Percentiles rank a stretch among this genome's conserved stretches.
These are phyloP conservation scores for Zygosaccharomyces bailii DNA, from an alignment of 805 yeast genomes.

Conservation along the genomic window DNA sequence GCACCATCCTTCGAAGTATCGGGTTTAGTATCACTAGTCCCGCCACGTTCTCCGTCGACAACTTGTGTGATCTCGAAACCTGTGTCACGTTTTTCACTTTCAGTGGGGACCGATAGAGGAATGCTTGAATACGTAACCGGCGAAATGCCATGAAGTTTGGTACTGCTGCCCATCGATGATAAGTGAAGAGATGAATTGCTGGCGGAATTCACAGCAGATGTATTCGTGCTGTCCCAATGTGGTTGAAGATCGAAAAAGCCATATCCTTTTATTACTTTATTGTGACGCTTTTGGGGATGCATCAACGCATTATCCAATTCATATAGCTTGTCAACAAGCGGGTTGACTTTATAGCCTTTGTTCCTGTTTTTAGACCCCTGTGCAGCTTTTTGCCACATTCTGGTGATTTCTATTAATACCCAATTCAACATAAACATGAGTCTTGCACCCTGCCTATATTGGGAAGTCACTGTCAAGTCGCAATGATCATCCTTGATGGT, in stretches of 20 bases:
- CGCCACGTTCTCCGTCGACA: conserved; percentile 16
- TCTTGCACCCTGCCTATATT: conserved; percentile 80
- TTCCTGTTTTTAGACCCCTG: conserved; percentile 11
- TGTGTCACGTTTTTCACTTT: conserved; percentile 28
- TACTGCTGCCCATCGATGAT: conserved; percentile 17
- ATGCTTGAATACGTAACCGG: conserved; percentile 19
- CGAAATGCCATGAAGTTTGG: conserved; percentile 5
- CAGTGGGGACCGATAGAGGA: conserved; percentile 27
- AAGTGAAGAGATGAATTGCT: conserved; percentile 20
- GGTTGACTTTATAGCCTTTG: conserved; percentile 28
- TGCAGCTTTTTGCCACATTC: conserved; percentile 38
- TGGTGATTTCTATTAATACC: conserved; percentile 58
- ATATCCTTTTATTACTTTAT: conserved; percentile 16
- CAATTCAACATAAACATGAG: conserved; percentile 70
- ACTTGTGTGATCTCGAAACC: conserved; percentile 29
- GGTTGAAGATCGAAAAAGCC: conserved; percentile 31
- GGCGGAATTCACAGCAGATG: conserved; percentile 20
- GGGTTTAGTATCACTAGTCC: background rate
- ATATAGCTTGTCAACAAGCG: conserved; percentile 31
- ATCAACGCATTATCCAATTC: conserved; percentile 38
- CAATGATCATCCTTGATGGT: conserved; percentile 79
- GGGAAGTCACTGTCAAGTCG: conserved; percentile 79
- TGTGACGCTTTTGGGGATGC: conserved; percentile 5
- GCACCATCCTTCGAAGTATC: conserved; percentile 5
- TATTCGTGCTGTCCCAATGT: conserved; percentile 27